Conservation (phyloP, 306 rosid species). For the Castanea mollissima region DNA sequence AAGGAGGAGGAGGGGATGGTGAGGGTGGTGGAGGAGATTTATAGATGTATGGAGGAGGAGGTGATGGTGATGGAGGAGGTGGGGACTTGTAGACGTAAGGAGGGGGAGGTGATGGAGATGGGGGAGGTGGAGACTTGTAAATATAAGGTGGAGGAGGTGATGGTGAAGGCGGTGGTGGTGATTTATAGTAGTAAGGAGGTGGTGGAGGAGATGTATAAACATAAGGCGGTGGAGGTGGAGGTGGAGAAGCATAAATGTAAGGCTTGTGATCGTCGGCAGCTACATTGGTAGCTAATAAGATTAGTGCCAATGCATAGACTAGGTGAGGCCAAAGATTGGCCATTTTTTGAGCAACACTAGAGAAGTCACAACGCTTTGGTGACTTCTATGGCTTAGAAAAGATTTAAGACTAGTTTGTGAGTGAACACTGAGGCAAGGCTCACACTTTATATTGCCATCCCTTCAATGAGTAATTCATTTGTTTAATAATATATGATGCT, state of each 20-base stretch:
- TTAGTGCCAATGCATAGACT: constrained; percentile 20
- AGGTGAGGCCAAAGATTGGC: constrained; percentile 27
- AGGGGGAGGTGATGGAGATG: neutral
- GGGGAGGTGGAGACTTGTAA: neutral
- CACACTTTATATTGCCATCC: constrained; percentile 20
- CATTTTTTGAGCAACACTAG: constrained; percentile 16
- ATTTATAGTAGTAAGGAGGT: neutral
- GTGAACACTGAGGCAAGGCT: neutral
- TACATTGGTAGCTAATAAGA: constrained; percentile 28
- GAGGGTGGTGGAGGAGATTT: neutral
- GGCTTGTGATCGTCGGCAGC: constrained; percentile 20
- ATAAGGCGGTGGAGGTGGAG: neutral
- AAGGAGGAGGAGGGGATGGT: neutral
- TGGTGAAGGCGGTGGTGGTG: neutral
- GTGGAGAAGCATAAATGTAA: constrained; percentile 23
- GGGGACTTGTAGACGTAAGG: neutral
- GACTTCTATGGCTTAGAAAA: neutral
- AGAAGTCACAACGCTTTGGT: neutral
- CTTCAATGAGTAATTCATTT: constrained; percentile 1
- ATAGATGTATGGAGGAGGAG: neutral
- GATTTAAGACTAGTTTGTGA: constrained; percentile 6
- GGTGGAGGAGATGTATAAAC: neutral
- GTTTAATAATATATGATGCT: constrained; percentile 1
- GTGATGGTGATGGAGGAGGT: neutral
- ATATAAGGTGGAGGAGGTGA: neutral